Conservation (phyloP, 352 stramenopile genomes). For the Pythium sukuiense region DNA sequence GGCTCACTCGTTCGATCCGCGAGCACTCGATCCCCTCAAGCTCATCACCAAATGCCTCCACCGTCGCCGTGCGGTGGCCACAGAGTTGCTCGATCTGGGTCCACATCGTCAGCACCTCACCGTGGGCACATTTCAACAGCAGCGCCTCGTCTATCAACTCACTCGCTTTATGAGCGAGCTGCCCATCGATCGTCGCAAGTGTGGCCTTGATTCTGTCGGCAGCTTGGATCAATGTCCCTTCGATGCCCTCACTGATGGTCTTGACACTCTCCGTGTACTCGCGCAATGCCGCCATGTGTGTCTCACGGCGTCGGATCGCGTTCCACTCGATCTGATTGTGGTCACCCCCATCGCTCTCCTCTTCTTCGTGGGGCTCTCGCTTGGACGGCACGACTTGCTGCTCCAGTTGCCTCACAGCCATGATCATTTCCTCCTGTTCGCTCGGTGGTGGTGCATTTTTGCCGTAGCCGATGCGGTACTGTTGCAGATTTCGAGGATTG, state of each 20-base stretch:
- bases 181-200: conserved; percentile 38
- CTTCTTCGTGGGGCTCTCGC: conserved; percentile 12
- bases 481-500: conserved; percentile 22
- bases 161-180: conserved; percentile 23
- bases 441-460: conserved; percentile 25
- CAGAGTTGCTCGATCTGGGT: conserved; percentile 40
- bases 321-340: conserved; percentile 60
- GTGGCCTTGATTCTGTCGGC: conserved; percentile 63
- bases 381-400: conserved; percentile 37
- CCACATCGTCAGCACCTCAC: conserved; percentile 45
- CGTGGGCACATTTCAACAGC: conserved; percentile 43
- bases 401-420: conserved; percentile 55
- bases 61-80: conserved; percentile 38
- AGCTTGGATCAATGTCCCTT: conserved; percentile 47
- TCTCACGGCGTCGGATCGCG: conserved; percentile 48
- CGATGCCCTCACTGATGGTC: conserved; percentile 61
- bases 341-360: background rate
- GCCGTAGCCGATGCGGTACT: conserved; percentile 25
- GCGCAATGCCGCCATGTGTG: conserved; percentile 53
- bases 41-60: conserved; percentile 41
- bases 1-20: conserved; percentile 43
- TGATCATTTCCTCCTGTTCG: conserved; percentile 52
- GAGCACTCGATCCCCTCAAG: conserved; percentile 58
- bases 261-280: conserved; percentile 54
- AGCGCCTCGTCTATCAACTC: conserved; percentile 34